Evolutionary conservation across 768 basidiomycete genomes (phyloP).

Genomic region (Pholiota molesta): DNA sequence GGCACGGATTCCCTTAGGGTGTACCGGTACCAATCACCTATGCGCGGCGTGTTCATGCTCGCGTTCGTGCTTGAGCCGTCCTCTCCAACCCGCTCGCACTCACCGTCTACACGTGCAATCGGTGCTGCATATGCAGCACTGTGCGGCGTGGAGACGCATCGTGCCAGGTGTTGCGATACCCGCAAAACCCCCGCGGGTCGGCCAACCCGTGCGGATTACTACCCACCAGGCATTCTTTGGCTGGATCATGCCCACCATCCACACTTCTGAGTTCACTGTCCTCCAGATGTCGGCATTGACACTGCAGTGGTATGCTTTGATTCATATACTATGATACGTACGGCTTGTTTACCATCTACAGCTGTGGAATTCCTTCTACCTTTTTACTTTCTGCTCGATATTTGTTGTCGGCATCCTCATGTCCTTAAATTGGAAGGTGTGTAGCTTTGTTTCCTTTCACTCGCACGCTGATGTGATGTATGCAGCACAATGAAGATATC

Average conservation of each 20-base stretch:
- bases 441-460: constrained; percentile 26
- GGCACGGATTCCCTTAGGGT: no score
- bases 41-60: no score
- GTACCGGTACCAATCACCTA: no score
- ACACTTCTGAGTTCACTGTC: constrained; percentile 89
- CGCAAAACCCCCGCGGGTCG: no score
- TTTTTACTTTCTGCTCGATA: constrained; percentile 86
- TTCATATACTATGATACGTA: neutral
- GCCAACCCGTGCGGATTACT: no score
- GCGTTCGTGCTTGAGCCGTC: no score
- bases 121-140: no score
- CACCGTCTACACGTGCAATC: no score
- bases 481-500: constrained; percentile 72
- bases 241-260: constrained; percentile 93
- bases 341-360: constrained; percentile 30
- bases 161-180: no score
- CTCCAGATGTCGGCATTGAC: constrained; percentile 97
- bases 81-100: no score
- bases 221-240: constrained; percentile 88
- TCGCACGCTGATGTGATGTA: constrained; percentile 3
- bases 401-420: constrained; percentile 86
- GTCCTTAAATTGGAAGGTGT: constrained; percentile 92
- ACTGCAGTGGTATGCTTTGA: constrained; percentile 78
- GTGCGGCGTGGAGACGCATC: no score
- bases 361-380: constrained; percentile 90